Percentiles rank a stretch among this genome's conserved stretches.
phyloP scores from a whole-genome alignment of 768 basidiomycete species.

The Mycena belliarum region DNA sequence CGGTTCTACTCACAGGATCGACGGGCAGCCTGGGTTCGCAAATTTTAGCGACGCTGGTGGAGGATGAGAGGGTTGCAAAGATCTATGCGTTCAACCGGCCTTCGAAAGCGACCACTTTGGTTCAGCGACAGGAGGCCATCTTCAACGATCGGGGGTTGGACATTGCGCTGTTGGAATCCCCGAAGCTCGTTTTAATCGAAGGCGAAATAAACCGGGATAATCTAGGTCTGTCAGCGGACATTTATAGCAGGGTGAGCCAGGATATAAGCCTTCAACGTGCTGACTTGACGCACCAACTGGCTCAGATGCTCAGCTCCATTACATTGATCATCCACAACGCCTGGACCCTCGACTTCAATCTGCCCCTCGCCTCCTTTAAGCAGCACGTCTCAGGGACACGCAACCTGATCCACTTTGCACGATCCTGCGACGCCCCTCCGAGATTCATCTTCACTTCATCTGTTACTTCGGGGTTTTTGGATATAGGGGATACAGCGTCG shows the following conservation, averaged over 20 bases:
- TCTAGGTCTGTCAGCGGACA: neutral
- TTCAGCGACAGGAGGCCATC: slow-evolving; percentile 17
- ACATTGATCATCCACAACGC: slow-evolving; percentile 40
- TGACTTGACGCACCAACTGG: neutral
- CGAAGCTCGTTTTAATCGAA: neutral
- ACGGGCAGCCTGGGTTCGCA: slow-evolving; percentile 30
- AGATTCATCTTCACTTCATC: slow-evolving; percentile 23
- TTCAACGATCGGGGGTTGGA: slow-evolving; percentile 25
- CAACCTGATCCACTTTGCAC: slow-evolving; percentile 41
- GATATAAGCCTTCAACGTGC: neutral
- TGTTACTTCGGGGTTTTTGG: slow-evolving; percentile 1
- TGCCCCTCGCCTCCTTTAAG: slow-evolving; percentile 45
- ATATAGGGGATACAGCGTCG: neutral
- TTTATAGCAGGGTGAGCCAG: neutral
- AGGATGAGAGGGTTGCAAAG: slow-evolving; percentile 35
- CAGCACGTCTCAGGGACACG: slow-evolving; percentile 40
- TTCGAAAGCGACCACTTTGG: neutral
- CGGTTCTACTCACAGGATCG: slow-evolving; percentile 27
- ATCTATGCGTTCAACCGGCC: slow-evolving; percentile 39
- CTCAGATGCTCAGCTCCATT: slow-evolving; percentile 26
- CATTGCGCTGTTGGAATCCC: neutral
- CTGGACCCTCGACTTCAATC: slow-evolving; percentile 52
- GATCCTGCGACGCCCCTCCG: slow-evolving; percentile 5
- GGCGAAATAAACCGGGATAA: neutral
- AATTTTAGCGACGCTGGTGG: slow-evolving; percentile 27